phyloP scores from a whole-genome alignment of 371 early-diverging fungal species.

The Mucor sp. region DNA sequence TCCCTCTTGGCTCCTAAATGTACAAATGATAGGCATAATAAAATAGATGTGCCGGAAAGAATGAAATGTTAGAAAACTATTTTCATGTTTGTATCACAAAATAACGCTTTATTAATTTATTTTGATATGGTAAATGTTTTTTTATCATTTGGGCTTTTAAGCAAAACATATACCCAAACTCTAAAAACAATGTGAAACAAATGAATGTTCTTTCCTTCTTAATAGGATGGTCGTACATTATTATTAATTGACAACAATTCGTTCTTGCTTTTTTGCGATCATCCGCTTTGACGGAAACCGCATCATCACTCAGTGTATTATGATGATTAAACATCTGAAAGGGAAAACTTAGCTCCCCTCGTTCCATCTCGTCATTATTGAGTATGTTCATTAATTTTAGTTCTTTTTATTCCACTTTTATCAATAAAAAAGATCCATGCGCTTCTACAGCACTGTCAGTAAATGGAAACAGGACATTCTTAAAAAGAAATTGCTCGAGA shows the following conservation, averaged over 20 bases:
- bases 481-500: slow-evolving; percentile 20
- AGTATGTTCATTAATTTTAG: neutral
- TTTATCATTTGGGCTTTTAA: neutral
- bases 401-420: neutral
- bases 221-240: neutral
- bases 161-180: neutral
- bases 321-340: neutral
- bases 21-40: neutral
- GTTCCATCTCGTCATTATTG: neutral
- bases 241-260: slow-evolving; percentile 1
- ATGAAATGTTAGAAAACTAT: neutral
- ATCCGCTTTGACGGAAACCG: neutral
- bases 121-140: slow-evolving; percentile 2
- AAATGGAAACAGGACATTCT: slow-evolving; percentile 21
- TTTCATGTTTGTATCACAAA: slow-evolving; percentile 2
- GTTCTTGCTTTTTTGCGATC: neutral
- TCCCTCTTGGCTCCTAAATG: neutral
- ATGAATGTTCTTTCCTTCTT: neutral
- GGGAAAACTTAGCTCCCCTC: neutral
- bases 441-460: neutral
- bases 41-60: neutral
- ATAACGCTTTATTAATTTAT: neutral
- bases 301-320: neutral
- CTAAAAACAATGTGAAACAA: neutral
- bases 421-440: neutral